Conservation (phyloP, 2,329 filamentous ascomycete genomes). For the Phialophora chinensis region DNA sequence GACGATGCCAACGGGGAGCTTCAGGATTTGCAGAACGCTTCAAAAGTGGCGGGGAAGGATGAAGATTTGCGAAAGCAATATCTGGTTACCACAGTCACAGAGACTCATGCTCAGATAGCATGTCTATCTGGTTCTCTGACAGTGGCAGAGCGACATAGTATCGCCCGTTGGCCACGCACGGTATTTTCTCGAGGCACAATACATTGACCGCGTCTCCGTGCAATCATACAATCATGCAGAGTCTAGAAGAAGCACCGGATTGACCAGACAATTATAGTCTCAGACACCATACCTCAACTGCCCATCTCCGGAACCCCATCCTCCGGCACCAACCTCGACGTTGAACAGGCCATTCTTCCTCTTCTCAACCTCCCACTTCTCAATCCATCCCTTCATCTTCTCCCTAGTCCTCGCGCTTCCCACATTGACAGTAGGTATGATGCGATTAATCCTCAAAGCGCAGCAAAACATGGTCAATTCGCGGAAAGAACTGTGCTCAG, state of each 20-base stretch:
- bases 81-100: not conserved
- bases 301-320: slow-evolving; percentile 40
- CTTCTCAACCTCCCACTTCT: slow-evolving; percentile 67
- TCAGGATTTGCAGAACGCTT: not conserved
- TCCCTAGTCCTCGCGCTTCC: slow-evolving; percentile 67
- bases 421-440: slow-evolving; percentile 94
- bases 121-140: not conserved
- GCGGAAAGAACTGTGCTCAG: slow-evolving; percentile 92
- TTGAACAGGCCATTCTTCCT: slow-evolving; percentile 66
- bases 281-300: slow-evolving; percentile 35
- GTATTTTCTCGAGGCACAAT: not conserved
- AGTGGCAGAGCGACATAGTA: not conserved
- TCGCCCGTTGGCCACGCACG: not conserved
- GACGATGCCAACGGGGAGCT: not conserved
- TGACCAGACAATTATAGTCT: not conserved
- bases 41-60: not conserved
- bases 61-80: not conserved
- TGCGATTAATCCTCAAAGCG: slow-evolving; percentile 80
- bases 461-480: slow-evolving; percentile 95
- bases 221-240: not conserved
- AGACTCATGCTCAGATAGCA: not conserved
- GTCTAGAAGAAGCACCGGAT: not conserved
- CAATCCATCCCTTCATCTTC: slow-evolving; percentile 70
- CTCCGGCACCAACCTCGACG: slow-evolving; percentile 44
- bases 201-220: not conserved